Conservation (phyloP, 106 monocot genomes). For the Apostasia shenzhenica region DNA sequence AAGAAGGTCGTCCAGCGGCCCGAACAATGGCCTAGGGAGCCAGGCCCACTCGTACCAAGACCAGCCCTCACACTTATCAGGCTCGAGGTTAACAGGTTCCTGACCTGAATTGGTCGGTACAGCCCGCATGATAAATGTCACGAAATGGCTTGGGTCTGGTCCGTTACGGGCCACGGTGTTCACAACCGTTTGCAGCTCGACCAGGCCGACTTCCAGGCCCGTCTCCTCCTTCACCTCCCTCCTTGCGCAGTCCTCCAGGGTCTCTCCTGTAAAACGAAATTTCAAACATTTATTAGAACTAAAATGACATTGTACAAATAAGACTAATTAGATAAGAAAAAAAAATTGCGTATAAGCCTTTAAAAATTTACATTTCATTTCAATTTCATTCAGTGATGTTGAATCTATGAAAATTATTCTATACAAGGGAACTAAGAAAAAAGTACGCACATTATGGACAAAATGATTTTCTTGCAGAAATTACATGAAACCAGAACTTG, state of each 20-base stretch:
- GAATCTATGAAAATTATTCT: no score
- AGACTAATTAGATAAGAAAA: no score
- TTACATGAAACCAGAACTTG: no score
- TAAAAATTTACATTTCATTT: no score
- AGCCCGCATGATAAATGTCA: conserved; percentile 38
- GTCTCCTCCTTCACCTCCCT: conserved; percentile 68
- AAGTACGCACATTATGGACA: no score
- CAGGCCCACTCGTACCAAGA: conserved; percentile 39
- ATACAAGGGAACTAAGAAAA: no score
- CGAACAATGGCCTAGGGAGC: conserved; percentile 36
- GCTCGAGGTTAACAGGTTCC: conserved; percentile 41
- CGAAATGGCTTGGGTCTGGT: conserved; percentile 37
- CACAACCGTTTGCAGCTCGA: conserved; percentile 32
- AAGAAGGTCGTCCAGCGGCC: conserved; percentile 24
- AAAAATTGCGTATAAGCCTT: no score
- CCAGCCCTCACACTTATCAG: conserved; percentile 55
- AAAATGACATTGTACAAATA: background rate
- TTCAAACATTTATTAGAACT: background rate
- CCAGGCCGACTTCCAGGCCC: conserved; percentile 32
- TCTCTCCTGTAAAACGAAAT: conserved; percentile 20
- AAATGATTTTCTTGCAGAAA: no score
- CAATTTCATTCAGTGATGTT: no score
- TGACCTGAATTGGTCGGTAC: conserved; percentile 18
- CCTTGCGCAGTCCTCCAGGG: conserved; percentile 32
- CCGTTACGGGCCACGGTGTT: conserved; percentile 16